Percentiles rank a stretch among this genome's conserved stretches.
These are phyloP conservation scores for Amanita jacksonii DNA, from an alignment of 768 basidiomycete species.

Conservation along the genomic window DNA sequence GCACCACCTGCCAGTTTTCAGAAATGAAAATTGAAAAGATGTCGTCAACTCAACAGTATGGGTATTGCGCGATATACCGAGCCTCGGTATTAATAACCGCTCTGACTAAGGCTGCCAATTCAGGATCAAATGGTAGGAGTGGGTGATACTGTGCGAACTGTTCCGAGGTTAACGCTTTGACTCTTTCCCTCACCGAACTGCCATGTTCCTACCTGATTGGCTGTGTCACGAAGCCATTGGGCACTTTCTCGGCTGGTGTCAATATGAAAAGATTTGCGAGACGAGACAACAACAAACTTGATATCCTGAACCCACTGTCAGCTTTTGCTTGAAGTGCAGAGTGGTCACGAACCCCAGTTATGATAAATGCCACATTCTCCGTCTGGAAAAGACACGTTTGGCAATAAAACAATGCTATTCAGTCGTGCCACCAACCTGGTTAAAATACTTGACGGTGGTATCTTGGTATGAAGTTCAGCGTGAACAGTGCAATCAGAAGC, in stretches of 20 bases:
- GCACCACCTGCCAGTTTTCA: conserved; percentile 36
- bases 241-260: conserved; percentile 35
- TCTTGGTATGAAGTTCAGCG: conserved; percentile 29
- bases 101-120: conserved; percentile 57
- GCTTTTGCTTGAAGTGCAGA: background rate
- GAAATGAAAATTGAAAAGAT: background rate
- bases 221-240: conserved; percentile 78
- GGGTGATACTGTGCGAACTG: conserved; percentile 65
- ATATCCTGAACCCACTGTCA: conserved; percentile 42
- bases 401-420: background rate
- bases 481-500: conserved; percentile 1
- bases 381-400: conserved; percentile 25
- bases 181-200: background rate
- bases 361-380: conserved; percentile 69
- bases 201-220: conserved; percentile 47
- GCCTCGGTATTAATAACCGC: conserved; percentile 81
- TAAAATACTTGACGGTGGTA: conserved; percentile 74
- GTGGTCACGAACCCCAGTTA: conserved; percentile 51
- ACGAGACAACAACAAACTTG: conserved; percentile 41
- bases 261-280: background rate
- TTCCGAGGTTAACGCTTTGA: conserved; percentile 5
- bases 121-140: conserved; percentile 45
- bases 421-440: conserved; percentile 29
- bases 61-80: conserved; percentile 59
- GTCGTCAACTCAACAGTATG: conserved; percentile 43